Evolutionary conservation across 176 grass and related monocot species (phyloP).

Genomic region (Dendrocalamus sinicus): DNA sequence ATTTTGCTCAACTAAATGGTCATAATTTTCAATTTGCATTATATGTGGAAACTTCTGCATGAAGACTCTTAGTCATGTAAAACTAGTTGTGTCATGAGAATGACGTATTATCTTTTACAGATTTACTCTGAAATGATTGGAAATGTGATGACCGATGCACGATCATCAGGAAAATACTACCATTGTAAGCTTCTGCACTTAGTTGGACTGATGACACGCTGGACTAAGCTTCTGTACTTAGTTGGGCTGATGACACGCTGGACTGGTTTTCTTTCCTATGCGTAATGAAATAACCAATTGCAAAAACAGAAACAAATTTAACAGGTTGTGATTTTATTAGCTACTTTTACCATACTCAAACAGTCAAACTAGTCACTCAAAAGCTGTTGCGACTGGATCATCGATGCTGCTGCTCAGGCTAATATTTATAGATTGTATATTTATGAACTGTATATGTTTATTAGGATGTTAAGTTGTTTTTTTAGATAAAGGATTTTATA

Average conservation of each 20-base stretch:
- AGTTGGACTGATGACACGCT: background rate
- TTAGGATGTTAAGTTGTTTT: background rate
- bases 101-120: slow-evolving; percentile 47
- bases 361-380: background rate
- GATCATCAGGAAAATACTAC: slow-evolving; percentile 97
- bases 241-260: background rate
- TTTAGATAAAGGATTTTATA: too few species aligned
- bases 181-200: slow-evolving; percentile 75
- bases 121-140: slow-evolving; percentile 99
- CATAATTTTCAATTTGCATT: background rate
- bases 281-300: background rate
- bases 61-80: background rate
- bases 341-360: background rate
- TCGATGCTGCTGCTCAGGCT: background rate
- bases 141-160: slow-evolving; percentile 97
- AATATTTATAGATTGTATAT: background rate
- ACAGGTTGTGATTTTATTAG: background rate
- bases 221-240: slow-evolving; percentile 46
- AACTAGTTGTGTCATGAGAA: background rate
- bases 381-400: background rate
- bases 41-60: background rate
- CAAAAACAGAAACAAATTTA: background rate
- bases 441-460: background rate
- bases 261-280: background rate
- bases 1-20: background rate